These are phyloP conservation scores for Penicillium malachiteum DNA, from an alignment of 495 filamentous ascomycete genomes.

Conservation along the genomic window DNA sequence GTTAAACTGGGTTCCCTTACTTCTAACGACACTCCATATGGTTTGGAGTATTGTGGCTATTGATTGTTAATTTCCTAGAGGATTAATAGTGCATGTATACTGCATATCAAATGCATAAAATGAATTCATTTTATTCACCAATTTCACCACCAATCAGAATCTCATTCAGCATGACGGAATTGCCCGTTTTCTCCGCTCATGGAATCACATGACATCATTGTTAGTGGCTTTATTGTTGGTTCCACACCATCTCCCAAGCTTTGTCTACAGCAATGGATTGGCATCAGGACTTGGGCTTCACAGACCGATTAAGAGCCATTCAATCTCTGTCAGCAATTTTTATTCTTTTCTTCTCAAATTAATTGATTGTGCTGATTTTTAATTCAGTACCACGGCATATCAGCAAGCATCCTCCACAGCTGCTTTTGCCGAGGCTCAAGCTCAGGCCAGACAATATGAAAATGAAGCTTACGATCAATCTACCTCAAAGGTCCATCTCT, in stretches of 20 bases:
- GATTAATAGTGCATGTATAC: neutral
- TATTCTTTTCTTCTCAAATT: neutral
- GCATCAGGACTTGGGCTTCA: conserved; percentile 46
- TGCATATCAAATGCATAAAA: neutral
- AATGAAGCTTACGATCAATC: conserved; percentile 42
- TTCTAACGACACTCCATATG: neutral
- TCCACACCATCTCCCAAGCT: neutral
- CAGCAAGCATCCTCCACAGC: conserved; percentile 36
- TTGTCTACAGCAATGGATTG: conserved; percentile 33
- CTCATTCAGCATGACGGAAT: neutral
- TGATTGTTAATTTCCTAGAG: neutral
- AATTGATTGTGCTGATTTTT: conserved; percentile 12
- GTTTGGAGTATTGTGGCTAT: neutral
- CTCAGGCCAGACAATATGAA: conserved; percentile 39
- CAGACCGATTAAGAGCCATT: conserved; percentile 49
- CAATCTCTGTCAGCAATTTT: conserved; percentile 40
- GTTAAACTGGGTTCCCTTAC: neutral
- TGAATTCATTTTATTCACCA: neutral
- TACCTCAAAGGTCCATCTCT: conserved; percentile 30
- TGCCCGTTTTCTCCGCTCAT: conserved; percentile 1
- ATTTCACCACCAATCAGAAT: neutral
- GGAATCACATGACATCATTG: conserved; percentile 7
- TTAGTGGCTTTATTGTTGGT: neutral
- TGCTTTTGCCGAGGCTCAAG: conserved; percentile 43
- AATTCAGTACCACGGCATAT: conserved; percentile 45